Base-by-base conservation (phyloP, 148 eudicot species). In the Rhododendron henanense region DNA sequence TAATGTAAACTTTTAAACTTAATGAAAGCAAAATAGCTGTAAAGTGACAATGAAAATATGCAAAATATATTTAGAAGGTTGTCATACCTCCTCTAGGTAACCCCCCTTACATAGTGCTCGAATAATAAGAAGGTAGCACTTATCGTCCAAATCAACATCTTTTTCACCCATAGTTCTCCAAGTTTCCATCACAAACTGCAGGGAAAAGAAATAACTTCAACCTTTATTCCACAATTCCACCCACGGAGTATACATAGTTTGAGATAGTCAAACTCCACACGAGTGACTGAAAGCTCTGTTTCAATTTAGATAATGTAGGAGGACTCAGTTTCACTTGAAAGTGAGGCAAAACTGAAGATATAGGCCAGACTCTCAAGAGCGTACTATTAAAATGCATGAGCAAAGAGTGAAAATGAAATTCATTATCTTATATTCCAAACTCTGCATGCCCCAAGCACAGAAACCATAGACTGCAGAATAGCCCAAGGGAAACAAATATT, bases 131-230 rank as follows among this genome's bases (percentile, higher is more conserved):
- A 89, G 73, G 89, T 91, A 92, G 88, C 92, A 92, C 75, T 92
- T 91, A 80, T 85, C 81, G 57, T 89, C 89, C 87, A 92, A 31
- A 82, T 84, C 67, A 83, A 95, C 85, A 47, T 90, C 90, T 71
- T 90, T 90, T 71, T 90, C 95, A 88, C 92, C 91, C 91, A 95
- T 90, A 50, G 89, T 86, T 85, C 89, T 94, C 98, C 96, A 94
- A 25, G 91, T 92, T 90, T 96, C 94, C 95, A 92, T 89, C 69
- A 88, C 96, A 93, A 96, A 96, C 98, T 96, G 93, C 92, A 94
- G 23, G 31, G 28, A 78, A 10, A 59, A 51, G 53, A 47, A 88
- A 57, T 85, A 25, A 50, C 10, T 48, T 41, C 31, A 76, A 81
- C 79, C 14, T 85, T 73, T 35, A 83, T 48, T 84, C 67, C 81